These are phyloP conservation scores for Circinella umbellata DNA, from an alignment of 371 early-diverging fungal genomes.

Conservation along the genomic window DNA sequence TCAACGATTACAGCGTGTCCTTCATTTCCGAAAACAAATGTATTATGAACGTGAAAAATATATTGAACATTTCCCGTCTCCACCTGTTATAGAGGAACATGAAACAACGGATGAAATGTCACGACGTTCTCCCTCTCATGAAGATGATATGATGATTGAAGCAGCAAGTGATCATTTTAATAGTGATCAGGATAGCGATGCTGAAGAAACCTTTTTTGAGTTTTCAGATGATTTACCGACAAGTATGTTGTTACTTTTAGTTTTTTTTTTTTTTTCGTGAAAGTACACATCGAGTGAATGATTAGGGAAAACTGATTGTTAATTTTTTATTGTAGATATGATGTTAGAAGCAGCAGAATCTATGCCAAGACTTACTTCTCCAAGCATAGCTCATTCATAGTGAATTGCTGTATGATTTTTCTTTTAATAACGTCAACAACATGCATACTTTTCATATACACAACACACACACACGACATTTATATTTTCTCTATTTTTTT, in stretches of 20 bases:
- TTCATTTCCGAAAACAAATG: slow-evolving; percentile 39
- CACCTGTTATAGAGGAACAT: slow-evolving; percentile 6
- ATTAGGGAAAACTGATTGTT: background rate
- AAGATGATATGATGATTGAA: slow-evolving; percentile 8
- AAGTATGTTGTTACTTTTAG: slow-evolving; percentile 16
- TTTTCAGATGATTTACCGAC: slow-evolving; percentile 29
- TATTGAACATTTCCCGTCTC: slow-evolving; percentile 33
- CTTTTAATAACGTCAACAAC: too few relatives aligned
- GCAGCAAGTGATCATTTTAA: background rate
- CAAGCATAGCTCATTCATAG: background rate
- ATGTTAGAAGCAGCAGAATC: slow-evolving; percentile 29
- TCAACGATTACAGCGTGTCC: slow-evolving; percentile 27
- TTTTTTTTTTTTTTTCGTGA: background rate
- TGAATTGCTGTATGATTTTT: background rate
- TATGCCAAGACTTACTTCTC: slow-evolving; percentile 29
- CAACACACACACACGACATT: too few relatives aligned
- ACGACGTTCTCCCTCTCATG: slow-evolving; percentile 7
- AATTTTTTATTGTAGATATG: slow-evolving; percentile 13
- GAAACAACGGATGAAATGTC: background rate
- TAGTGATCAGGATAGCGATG: background rate
- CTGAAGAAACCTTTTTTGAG: slow-evolving; percentile 11
- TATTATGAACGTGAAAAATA: slow-evolving; percentile 39
- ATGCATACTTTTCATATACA: too few relatives aligned
- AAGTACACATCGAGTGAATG: too few relatives aligned
- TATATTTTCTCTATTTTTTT: too few relatives aligned